A percentile compares a stretch with the other conserved stretches of the same genome.
phyloP scores from a whole-genome alignment of 1,284 basidiomycete genomes.

The Puccinia novopanici region DNA sequence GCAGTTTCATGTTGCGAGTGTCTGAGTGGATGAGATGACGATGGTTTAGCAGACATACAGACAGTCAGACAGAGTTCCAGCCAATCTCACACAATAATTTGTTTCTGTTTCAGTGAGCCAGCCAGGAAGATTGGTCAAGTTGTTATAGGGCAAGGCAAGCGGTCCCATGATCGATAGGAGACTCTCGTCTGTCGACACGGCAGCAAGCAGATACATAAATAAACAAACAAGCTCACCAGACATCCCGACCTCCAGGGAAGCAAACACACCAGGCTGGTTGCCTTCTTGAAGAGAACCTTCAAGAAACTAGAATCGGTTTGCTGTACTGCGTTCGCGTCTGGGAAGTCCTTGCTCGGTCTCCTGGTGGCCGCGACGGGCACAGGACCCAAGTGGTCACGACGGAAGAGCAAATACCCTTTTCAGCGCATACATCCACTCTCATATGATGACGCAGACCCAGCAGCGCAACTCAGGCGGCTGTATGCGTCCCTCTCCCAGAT shows the following conservation, averaged over 20 bases:
- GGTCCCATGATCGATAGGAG: background rate
- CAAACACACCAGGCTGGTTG: background rate
- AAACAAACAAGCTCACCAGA: background rate
- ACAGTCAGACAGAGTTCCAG: background rate
- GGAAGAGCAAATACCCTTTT: background rate
- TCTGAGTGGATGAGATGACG: background rate
- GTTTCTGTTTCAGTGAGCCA: background rate
- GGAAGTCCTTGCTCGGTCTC: background rate
- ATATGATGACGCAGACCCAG: background rate
- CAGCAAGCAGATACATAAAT: background rate
- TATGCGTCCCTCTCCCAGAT: too few relatives aligned
- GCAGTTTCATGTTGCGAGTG: conserved; percentile 6
- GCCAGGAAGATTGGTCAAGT: too few relatives aligned
- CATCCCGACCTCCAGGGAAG: background rate
- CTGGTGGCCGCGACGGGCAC: background rate
- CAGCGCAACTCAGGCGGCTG: too few relatives aligned
- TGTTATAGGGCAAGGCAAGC: background rate
- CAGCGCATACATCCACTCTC: conserved; percentile 14
- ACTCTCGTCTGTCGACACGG: background rate
- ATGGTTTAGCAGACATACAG: background rate
- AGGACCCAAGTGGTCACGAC: background rate
- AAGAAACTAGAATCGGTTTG: background rate
- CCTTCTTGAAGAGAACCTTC: background rate
- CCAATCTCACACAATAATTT: background rate
- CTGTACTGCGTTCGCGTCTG: too few relatives aligned